These are phyloP conservation scores for Coniochaeta sp. DNA, from an alignment of 2,329 filamentous ascomycete genomes.

Conservation along the genomic window DNA sequence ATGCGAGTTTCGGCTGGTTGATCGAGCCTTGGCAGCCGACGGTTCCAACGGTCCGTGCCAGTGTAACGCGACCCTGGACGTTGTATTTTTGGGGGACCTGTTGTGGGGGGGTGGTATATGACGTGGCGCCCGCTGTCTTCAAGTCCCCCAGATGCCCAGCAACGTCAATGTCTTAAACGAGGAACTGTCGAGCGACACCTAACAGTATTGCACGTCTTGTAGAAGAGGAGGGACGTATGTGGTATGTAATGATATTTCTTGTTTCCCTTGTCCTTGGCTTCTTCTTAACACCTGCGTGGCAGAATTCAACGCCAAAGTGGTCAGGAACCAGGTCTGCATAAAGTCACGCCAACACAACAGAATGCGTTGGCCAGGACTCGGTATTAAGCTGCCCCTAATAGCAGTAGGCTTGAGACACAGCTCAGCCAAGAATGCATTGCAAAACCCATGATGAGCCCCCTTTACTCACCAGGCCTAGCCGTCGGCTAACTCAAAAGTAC, in stretches of 20 bases:
- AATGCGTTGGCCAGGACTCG: neutral
- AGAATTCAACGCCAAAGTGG: neutral
- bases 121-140: neutral
- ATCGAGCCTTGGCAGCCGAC: neutral
- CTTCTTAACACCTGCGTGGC: neutral
- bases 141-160: neutral
- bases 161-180: neutral
- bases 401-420: neutral
- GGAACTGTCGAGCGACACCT: too few relatives aligned
- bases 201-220: too few relatives aligned
- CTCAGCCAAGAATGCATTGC: neutral
- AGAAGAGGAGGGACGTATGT: too few relatives aligned
- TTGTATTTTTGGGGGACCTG: neutral
- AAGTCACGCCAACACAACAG: neutral
- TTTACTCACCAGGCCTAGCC: neutral
- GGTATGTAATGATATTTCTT: neutral
- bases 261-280: neutral
- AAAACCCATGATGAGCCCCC: neutral
- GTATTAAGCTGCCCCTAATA: neutral
- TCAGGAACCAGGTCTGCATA: neutral
- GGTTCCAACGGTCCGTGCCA: neutral
- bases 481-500: neutral
- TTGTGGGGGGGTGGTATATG: neutral
- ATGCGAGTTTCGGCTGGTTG: neutral
- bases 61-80: neutral